Percentiles rank a stretch among this genome's conserved stretches.
Conservation (phyloP, 768 basidiomycete species). For the Boletellus emodensis region DNA sequence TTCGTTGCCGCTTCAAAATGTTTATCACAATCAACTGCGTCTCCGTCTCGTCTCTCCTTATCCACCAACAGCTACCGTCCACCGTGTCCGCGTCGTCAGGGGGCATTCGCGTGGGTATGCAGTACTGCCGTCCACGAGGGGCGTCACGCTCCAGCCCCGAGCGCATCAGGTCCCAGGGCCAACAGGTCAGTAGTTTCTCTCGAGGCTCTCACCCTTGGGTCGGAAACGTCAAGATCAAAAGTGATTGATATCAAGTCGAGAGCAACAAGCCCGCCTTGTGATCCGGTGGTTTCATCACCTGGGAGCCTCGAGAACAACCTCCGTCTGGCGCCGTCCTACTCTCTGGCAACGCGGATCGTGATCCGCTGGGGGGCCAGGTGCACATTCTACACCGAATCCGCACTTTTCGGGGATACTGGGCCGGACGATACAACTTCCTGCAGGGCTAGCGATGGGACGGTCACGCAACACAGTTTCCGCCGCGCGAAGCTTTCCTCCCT, state of each 20-base stretch:
- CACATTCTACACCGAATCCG: neutral
- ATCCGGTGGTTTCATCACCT: conserved; percentile 7
- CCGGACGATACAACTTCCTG: neutral
- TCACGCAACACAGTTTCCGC: neutral
- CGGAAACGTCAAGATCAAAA: neutral
- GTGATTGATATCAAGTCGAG: neutral
- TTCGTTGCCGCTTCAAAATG: conserved; percentile 17
- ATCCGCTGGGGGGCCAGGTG: neutral
- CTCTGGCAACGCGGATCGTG: too few species aligned
- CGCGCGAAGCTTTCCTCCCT: conserved; percentile 1
- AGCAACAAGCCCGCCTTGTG: neutral
- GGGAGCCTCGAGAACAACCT: conserved; percentile 3
- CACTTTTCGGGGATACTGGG: neutral
- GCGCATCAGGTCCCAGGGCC: conserved; percentile 7
- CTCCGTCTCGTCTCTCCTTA: conserved; percentile 13
- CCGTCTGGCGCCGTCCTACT: conserved; percentile 11
- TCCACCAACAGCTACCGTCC: conserved; percentile 1
- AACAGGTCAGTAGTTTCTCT: conserved; percentile 1
- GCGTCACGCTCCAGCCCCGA: neutral
- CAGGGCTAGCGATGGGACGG: neutral
- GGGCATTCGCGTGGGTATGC: conserved; percentile 6
- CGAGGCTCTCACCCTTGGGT: conserved; percentile 4
- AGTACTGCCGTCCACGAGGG: neutral
- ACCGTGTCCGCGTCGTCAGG: conserved; percentile 5
- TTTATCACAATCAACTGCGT: conserved; percentile 16